Evolutionary conservation across 2,329 filamentous ascomycete genomes (phyloP).

Genomic region (Aureobasidium sp.): DNA sequence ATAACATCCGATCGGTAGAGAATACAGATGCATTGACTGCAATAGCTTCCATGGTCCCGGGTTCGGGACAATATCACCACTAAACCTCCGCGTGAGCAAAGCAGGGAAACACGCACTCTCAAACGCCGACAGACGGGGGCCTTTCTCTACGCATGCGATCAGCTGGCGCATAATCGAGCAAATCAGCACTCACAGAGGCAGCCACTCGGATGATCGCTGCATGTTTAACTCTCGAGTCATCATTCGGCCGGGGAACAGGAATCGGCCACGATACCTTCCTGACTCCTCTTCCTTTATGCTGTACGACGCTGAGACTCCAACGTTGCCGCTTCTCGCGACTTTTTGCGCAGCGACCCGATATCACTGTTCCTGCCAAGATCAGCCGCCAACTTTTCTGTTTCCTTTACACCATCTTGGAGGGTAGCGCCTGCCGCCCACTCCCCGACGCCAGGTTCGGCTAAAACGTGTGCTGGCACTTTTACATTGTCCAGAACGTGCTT

Average conservation of each 20-base stretch:
- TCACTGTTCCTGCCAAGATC: conserved; percentile 12
- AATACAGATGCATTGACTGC: neutral
- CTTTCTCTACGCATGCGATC: conserved; percentile 6
- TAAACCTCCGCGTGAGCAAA: neutral
- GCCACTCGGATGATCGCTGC: conserved; percentile 16
- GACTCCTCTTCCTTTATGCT: conserved; percentile 4
- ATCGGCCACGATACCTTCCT: conserved; percentile 5
- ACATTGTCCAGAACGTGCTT: neutral
- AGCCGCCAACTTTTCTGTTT: conserved; percentile 4
- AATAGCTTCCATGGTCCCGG: conserved; percentile 3
- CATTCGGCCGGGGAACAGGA: conserved; percentile 12
- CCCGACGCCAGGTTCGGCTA: conserved; percentile 7
- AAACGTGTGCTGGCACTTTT: conserved; percentile 12
- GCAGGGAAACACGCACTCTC: conserved; percentile 3
- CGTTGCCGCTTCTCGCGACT: conserved; percentile 10
- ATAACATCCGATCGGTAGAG: neutral
- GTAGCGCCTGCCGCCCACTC: conserved; percentile 12
- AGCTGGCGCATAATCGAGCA: conserved; percentile 9
- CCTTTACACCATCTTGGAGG: conserved; percentile 4
- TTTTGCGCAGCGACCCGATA: conserved; percentile 6
- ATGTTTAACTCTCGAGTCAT: conserved; percentile 4
- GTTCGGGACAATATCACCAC: neutral
- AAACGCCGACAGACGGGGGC: conserved; percentile 9
- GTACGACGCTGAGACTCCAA: conserved; percentile 4
- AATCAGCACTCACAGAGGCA: neutral